These are phyloP conservation scores for Sphagnum magellanicum DNA, from an alignment of 228 moss, liverwort and hornwort species.

Conservation along the genomic window DNA sequence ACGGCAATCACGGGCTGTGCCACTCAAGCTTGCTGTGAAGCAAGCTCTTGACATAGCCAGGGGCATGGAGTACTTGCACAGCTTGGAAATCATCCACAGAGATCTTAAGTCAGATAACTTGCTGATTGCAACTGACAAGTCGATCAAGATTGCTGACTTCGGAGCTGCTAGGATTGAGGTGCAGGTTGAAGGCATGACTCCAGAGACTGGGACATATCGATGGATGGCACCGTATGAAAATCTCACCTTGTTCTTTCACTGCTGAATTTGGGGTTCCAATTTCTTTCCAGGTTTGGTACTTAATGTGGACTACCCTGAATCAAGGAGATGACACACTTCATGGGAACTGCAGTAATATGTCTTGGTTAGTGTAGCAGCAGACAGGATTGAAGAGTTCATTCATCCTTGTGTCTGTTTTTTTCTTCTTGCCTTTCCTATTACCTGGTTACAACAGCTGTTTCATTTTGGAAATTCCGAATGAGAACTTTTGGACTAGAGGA, in stretches of 20 bases:
- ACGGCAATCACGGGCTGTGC: constrained; percentile 81
- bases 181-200: constrained; percentile 99
- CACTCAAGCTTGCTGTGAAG: constrained; percentile 94
- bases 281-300: not conserved
- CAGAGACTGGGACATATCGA: constrained; percentile 97
- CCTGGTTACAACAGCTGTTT: too few species aligned
- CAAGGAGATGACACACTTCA: too few species aligned
- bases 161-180: constrained; percentile 98
- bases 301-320: not conserved
- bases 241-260: not conserved
- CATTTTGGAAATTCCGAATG: too few species aligned
- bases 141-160: constrained; percentile 98
- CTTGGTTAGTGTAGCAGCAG: too few species aligned
- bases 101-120: constrained; percentile 97
- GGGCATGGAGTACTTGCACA: constrained; percentile 97
- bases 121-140: constrained; percentile 93
- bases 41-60: constrained; percentile 92
- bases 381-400: too few species aligned
- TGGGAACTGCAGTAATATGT: too few species aligned
- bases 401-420: too few species aligned
- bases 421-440: too few species aligned
- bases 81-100: constrained; percentile 92
- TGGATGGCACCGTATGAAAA: constrained; percentile 99
- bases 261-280: not conserved
- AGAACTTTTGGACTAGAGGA: too few species aligned